Conservation (phyloP, 192 early-diverging fungal genomes). For the Coemansia sp. region DNA sequence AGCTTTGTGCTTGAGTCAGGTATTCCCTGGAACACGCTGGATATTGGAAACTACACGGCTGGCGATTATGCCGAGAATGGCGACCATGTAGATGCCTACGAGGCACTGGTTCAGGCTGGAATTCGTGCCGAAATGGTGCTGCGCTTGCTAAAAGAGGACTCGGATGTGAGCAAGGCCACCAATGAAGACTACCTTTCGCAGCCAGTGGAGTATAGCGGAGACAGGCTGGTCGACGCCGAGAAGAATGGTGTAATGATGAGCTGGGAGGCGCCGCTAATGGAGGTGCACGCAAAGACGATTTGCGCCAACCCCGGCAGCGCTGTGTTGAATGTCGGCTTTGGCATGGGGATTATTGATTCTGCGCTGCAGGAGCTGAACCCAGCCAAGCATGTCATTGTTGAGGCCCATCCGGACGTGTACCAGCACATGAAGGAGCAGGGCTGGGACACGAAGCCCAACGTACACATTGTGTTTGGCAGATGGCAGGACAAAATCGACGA, state of each 20-base stretch:
- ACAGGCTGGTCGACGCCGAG: constrained; percentile 76
- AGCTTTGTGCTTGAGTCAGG: constrained; percentile 57
- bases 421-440: constrained; percentile 75
- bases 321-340: constrained; percentile 65
- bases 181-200: constrained; percentile 77
- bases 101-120: constrained; percentile 78
- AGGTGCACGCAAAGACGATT: constrained; percentile 77
- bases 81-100: constrained; percentile 68
- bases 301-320: constrained; percentile 36
- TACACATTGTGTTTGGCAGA: constrained; percentile 81
- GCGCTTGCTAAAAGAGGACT: constrained; percentile 46
- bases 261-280: constrained; percentile 94
- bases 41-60: constrained; percentile 67
- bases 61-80: constrained; percentile 77
- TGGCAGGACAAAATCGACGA: constrained; percentile 86
- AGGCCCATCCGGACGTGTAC: constrained; percentile 97
- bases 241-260: constrained; percentile 97
- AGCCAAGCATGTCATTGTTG: constrained; percentile 81
- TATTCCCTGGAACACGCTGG: constrained; percentile 82
- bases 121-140: constrained; percentile 79
- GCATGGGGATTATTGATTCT: constrained; percentile 85
- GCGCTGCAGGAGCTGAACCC: constrained; percentile 74
- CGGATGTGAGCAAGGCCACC: constrained; percentile 52
- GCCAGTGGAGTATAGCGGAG: constrained; percentile 76
- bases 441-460: constrained; percentile 82